These are phyloP conservation scores for Ampelomyces quisqualis DNA, from an alignment of 2,329 filamentous ascomycete species.

Conservation along the genomic window DNA sequence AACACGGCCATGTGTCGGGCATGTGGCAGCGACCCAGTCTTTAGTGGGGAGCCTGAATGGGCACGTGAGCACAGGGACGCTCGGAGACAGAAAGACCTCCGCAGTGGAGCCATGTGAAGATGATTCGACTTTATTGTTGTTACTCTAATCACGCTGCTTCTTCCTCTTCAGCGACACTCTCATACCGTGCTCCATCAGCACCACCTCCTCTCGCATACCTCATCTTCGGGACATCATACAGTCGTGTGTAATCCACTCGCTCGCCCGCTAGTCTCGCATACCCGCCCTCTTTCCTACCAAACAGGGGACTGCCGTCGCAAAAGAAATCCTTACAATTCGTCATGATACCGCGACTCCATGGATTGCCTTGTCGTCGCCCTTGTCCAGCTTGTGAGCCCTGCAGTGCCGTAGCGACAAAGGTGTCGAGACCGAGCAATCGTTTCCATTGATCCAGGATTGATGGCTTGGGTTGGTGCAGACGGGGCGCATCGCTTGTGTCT, in stretches of 20 bases:
- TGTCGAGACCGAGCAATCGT: conserved; percentile 83
- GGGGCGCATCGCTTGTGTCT: conserved; percentile 45
- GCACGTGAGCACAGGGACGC: conserved; percentile 1
- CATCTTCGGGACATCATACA: conserved; percentile 87
- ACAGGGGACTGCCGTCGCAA: conserved; percentile 83
- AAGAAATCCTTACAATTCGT: conserved; percentile 95
- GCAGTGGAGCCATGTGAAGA: neutral
- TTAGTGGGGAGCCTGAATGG: conserved; percentile 22
- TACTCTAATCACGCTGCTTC: conserved; percentile 15
- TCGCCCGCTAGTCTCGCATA: conserved; percentile 75
- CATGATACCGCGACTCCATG: conserved; percentile 79
- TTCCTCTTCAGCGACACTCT: conserved; percentile 54
- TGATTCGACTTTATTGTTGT: conserved; percentile 7
- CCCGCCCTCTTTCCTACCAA: conserved; percentile 72
- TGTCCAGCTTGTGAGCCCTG: conserved; percentile 62
- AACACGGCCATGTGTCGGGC: conserved; percentile 7
- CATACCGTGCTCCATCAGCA: conserved; percentile 53
- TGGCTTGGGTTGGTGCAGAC: conserved; percentile 55
- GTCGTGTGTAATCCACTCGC: conserved; percentile 78
- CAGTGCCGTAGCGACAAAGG: conserved; percentile 87
- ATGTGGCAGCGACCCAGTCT: conserved; percentile 17
- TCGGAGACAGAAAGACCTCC: conserved; percentile 8
- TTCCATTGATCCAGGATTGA: conserved; percentile 78
- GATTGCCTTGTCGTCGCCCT: conserved; percentile 63
- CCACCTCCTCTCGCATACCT: conserved; percentile 48